These are phyloP conservation scores for Trichoderma orchidacearum DNA, from an alignment of 495 filamentous ascomycete species.

Conservation along the genomic window DNA sequence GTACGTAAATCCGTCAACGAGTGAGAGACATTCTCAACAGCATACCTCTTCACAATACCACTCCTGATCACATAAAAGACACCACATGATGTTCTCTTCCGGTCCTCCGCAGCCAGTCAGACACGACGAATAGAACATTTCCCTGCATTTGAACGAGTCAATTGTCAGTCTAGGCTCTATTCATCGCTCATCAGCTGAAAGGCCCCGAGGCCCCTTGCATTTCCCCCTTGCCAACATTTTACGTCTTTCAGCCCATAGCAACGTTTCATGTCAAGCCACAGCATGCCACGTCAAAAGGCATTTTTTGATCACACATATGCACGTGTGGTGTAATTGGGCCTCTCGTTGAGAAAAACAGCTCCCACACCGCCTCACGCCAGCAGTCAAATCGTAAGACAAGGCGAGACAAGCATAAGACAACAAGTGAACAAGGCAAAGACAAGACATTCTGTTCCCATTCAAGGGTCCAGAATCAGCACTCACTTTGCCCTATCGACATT, in stretches of 20 bases:
- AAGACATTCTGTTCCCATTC: too few relatives aligned
- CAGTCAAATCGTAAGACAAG: background rate
- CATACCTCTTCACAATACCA: background rate
- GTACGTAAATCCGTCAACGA: background rate
- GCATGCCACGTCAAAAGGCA: background rate
- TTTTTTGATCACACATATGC: background rate
- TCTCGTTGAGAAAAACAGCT: background rate
- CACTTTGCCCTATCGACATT: too few relatives aligned
- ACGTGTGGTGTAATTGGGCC: background rate
- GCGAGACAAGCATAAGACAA: background rate
- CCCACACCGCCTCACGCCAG: background rate
- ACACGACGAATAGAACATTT: background rate
- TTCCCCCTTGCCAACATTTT: background rate
- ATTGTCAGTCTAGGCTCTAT: background rate
- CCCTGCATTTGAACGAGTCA: background rate
- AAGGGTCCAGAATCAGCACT: too few relatives aligned
- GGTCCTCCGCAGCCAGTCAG: background rate
- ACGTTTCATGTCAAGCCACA: background rate
- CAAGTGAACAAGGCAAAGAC: background rate
- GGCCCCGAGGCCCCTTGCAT: background rate
- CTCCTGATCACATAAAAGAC: background rate
- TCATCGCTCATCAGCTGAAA: too few relatives aligned
- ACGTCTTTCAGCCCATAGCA: background rate
- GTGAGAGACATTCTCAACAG: background rate
- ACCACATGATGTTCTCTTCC: background rate